Evolutionary conservation across 2,329 filamentous ascomycete genomes (phyloP).

Genomic region (Thelonectria rubi): DNA sequence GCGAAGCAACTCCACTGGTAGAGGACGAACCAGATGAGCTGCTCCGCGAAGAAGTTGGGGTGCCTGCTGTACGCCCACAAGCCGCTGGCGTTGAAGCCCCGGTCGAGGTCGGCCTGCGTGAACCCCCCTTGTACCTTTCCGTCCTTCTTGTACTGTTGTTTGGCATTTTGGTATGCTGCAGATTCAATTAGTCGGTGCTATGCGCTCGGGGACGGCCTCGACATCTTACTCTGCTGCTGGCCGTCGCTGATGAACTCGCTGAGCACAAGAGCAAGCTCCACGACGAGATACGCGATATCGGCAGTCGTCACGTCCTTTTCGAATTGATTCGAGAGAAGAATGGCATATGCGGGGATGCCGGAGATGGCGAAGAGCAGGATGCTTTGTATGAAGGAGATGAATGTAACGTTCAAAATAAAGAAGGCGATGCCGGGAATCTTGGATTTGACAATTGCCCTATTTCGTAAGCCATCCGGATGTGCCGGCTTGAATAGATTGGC

Average conservation of each 20-base stretch:
- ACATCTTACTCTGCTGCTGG: conserved; percentile 81
- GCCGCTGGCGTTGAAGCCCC: conserved; percentile 86
- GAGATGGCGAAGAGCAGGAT: conserved; percentile 82
- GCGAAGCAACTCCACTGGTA: conserved; percentile 89
- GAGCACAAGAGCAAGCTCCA: conserved; percentile 61
- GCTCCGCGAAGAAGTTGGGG: conserved; percentile 94
- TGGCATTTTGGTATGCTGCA: conserved; percentile 81
- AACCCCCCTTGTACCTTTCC: conserved; percentile 74
- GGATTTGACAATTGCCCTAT: conserved; percentile 74
- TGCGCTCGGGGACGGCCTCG: background rate
- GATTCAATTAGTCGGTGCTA: conserved; percentile 13
- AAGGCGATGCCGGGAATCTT: conserved; percentile 72
- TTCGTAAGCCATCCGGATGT: conserved; percentile 14
- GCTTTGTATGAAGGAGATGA: conserved; percentile 87
- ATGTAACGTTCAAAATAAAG: conserved; percentile 86
- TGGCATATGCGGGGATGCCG: conserved; percentile 79
- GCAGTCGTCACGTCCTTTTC: conserved; percentile 57
- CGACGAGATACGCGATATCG: conserved; percentile 59
- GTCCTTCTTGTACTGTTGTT: conserved; percentile 76
- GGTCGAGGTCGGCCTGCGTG: conserved; percentile 80
- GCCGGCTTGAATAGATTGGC: background rate
- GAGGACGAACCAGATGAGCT: conserved; percentile 85
- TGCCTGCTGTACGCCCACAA: conserved; percentile 91
- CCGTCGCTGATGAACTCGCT: conserved; percentile 87
- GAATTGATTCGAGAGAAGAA: conserved; percentile 76